A percentile compares a stretch with the other conserved stretches of the same genome.
These are phyloP conservation scores for Hibiscus mutabilis DNA, from an alignment of 345 rosid species.

Conservation along the genomic window DNA sequence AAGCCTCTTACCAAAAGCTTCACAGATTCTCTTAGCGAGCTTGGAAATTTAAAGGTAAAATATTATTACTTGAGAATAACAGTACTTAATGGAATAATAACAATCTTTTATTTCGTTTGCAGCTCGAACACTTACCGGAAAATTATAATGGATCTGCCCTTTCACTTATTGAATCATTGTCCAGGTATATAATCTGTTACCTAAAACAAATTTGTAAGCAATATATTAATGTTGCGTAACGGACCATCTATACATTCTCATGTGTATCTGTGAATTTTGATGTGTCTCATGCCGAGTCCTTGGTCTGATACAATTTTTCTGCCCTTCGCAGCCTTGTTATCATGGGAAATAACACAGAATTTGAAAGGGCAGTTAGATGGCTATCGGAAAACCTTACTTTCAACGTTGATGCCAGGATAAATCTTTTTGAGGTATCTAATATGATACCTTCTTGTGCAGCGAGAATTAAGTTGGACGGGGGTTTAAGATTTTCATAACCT, in stretches of 20 bases:
- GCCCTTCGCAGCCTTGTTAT: constrained; percentile 68
- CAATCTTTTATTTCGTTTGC: constrained; percentile 29
- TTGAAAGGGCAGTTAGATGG: constrained; percentile 77
- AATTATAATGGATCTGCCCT: constrained; percentile 88
- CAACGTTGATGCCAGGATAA: constrained; percentile 81
- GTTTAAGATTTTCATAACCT: neutral
- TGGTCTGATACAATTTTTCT: constrained; percentile 12
- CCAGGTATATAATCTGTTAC: constrained; percentile 43
- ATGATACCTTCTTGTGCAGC: neutral
- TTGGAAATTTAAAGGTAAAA: constrained; percentile 82
- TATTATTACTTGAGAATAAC: constrained; percentile 12
- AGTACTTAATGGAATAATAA: neutral
- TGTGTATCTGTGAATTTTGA: neutral
- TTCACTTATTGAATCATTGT: constrained; percentile 80
- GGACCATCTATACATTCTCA: neutral
- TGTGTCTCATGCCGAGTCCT: constrained; percentile 6
- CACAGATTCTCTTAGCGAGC: constrained; percentile 92
- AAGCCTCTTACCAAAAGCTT: constrained; percentile 77
- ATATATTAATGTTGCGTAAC: neutral
- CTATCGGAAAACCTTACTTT: constrained; percentile 77
- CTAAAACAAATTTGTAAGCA: neutral
- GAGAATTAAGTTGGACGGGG: neutral
- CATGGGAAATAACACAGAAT: constrained; percentile 80
- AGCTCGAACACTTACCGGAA: constrained; percentile 88
- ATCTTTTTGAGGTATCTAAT: constrained; percentile 76